phyloP scores from a whole-genome alignment of 2,329 filamentous ascomycete genomes.

The Aspergillus sp. region DNA sequence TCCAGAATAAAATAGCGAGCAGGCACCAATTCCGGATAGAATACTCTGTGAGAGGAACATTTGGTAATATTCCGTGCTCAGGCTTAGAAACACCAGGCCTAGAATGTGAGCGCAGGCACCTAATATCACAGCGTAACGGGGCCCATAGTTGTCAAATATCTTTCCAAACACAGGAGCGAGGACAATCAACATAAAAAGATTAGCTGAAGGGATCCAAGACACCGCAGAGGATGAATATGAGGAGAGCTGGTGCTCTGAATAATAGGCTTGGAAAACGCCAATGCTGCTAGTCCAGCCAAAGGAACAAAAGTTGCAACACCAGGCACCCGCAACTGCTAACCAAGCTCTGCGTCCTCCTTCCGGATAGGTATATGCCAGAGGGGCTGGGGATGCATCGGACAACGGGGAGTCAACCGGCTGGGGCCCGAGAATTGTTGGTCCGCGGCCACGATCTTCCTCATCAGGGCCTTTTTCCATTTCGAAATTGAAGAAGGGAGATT shows the following conservation, averaged over 20 bases:
- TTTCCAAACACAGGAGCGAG: slow-evolving; percentile 57
- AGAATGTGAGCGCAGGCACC: slow-evolving; percentile 56
- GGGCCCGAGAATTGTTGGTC: no score
- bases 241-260: slow-evolving; percentile 51
- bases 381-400: no score
- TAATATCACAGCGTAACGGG: slow-evolving; percentile 53
- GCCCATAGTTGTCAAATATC: slow-evolving; percentile 63
- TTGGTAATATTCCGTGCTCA: slow-evolving; percentile 53
- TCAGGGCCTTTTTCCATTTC: no score
- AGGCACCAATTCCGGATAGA: neutral
- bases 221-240: slow-evolving; percentile 52
- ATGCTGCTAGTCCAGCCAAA: slow-evolving; percentile 53
- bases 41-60: slow-evolving; percentile 3
- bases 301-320: slow-evolving; percentile 41
- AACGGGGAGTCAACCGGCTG: no score
- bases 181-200: slow-evolving; percentile 29
- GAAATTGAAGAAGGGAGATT: no score
- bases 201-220: slow-evolving; percentile 61
- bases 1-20: neutral
- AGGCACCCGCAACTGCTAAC: neutral
- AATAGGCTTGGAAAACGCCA: slow-evolving; percentile 62
- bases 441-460: no score
- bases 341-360: slow-evolving; percentile 6
- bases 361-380: neutral
- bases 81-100: slow-evolving; percentile 56